Conservation (phyloP, 176 grass and related monocot species). For the Zizania latifolia region DNA sequence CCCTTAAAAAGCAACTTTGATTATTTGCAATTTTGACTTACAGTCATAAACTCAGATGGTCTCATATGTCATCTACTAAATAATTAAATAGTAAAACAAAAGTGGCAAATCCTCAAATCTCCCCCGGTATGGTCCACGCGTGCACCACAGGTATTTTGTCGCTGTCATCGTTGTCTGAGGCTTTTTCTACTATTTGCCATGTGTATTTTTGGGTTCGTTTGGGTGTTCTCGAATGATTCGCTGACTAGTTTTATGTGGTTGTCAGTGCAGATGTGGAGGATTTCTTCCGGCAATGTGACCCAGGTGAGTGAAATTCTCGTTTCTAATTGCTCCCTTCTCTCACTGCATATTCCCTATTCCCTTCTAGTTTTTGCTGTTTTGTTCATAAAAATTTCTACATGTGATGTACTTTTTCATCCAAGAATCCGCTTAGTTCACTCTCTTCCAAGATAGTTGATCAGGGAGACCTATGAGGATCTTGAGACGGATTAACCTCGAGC, state of each 20-base stretch:
- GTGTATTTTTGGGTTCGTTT: neutral
- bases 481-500: no score
- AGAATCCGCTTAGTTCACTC: neutral
- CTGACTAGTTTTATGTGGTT: slow-evolving; percentile 29
- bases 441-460: no score
- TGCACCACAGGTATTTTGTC: slow-evolving; percentile 82
- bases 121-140: slow-evolving; percentile 70
- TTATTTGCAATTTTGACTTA: no score
- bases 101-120: no score
- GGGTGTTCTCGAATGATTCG: neutral
- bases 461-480: no score
- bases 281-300: slow-evolving; percentile 93
- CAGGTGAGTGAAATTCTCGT: slow-evolving; percentile 56
- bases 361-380: neutral
- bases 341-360: neutral
- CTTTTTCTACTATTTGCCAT: neutral
- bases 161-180: no score
- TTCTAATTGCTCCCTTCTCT: neutral
- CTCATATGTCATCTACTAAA: no score
- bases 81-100: no score
- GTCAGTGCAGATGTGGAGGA: slow-evolving; percentile 80
- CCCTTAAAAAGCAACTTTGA: no score
- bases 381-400: neutral
- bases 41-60: no score
- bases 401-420: neutral